These are phyloP conservation scores for Hypoxylon sp. DNA, from an alignment of 2,329 filamentous ascomycete genomes.

Conservation along the genomic window DNA sequence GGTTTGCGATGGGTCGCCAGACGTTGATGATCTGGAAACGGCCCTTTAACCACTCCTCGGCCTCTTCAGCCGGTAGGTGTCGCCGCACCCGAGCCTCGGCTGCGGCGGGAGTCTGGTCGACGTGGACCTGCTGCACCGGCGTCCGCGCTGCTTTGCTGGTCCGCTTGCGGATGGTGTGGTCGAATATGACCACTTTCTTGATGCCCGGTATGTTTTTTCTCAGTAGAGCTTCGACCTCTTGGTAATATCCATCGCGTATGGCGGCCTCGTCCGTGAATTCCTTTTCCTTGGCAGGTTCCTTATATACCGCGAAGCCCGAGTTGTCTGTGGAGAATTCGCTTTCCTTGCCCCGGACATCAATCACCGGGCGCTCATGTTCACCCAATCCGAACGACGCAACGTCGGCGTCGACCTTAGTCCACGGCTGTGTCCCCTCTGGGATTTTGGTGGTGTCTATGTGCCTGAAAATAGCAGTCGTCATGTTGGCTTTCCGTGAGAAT, in stretches of 20 bases:
- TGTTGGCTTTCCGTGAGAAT: constrained; percentile 46
- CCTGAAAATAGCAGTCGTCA: constrained; percentile 67
- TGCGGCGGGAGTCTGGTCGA: constrained; percentile 73
- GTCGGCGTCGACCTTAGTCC: constrained; percentile 71
- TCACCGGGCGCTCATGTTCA: constrained; percentile 57
- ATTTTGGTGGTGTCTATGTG: constrained; percentile 67
- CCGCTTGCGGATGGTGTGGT: constrained; percentile 72
- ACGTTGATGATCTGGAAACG: constrained; percentile 76
- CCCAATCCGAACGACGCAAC: constrained; percentile 61
- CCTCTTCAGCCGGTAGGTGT: constrained; percentile 64
- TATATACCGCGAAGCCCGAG: constrained; percentile 65
- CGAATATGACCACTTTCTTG: constrained; percentile 67
- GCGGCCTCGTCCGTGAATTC: constrained; percentile 63
- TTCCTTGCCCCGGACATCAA: constrained; percentile 62
- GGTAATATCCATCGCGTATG: constrained; percentile 67
- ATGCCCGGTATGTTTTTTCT: constrained; percentile 57
- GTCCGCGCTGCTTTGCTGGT: constrained; percentile 64
- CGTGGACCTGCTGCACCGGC: constrained; percentile 75
- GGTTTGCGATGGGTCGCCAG: constrained; percentile 72
- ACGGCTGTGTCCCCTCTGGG: constrained; percentile 59
- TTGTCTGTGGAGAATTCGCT: constrained; percentile 63
- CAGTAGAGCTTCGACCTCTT: constrained; percentile 67
- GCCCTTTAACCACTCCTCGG: constrained; percentile 62
- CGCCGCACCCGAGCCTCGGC: constrained; percentile 68
- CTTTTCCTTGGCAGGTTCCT: constrained; percentile 61